Percentiles rank a stretch among this genome's conserved stretches.
phyloP scores from a whole-genome alignment of 2,329 filamentous ascomycete genomes.

The Cercospora berteroae region DNA sequence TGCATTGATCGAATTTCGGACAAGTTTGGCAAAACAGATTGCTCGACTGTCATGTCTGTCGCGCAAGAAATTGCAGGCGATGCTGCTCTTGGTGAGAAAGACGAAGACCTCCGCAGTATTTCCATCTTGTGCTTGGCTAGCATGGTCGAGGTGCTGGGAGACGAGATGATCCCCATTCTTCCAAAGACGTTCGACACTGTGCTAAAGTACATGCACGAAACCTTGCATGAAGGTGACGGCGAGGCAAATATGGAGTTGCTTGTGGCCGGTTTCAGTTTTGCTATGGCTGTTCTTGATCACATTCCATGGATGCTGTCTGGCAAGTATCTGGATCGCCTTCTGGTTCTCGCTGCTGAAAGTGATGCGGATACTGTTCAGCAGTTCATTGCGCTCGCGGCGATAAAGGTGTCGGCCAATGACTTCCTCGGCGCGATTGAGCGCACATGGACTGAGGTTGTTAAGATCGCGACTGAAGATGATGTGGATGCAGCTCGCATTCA shows the following conservation, averaged over 20 bases:
- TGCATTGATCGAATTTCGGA: slow-evolving; percentile 92
- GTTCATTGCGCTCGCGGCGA: slow-evolving; percentile 72
- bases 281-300: slow-evolving; percentile 76
- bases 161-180: slow-evolving; percentile 79
- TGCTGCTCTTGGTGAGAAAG: slow-evolving; percentile 71
- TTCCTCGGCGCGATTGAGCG: slow-evolving; percentile 70
- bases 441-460: slow-evolving; percentile 64
- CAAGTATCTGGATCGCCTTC: slow-evolving; percentile 67
- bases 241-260: slow-evolving; percentile 15
- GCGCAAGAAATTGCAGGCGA: slow-evolving; percentile 74
- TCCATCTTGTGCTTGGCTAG: slow-evolving; percentile 87
- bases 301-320: slow-evolving; percentile 86
- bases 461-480: slow-evolving; percentile 50
- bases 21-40: slow-evolving; percentile 91
- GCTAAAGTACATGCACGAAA: slow-evolving; percentile 67
- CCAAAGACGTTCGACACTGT: slow-evolving; percentile 71
- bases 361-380: slow-evolving; percentile 36
- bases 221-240: slow-evolving; percentile 55
- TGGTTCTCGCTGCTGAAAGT: slow-evolving; percentile 71
- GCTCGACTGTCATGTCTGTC: slow-evolving; percentile 70
- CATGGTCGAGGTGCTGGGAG: slow-evolving; percentile 81
- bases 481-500: slow-evolving; percentile 23
- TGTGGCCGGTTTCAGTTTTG: slow-evolving; percentile 60
- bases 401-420: slow-evolving; percentile 73
- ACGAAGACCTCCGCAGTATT: slow-evolving; percentile 72